A percentile compares a stretch with the other conserved stretches of the same genome.
phyloP scores from a whole-genome alignment of 495 filamentous ascomycete species.

The Aspergillus funiculosus region DNA sequence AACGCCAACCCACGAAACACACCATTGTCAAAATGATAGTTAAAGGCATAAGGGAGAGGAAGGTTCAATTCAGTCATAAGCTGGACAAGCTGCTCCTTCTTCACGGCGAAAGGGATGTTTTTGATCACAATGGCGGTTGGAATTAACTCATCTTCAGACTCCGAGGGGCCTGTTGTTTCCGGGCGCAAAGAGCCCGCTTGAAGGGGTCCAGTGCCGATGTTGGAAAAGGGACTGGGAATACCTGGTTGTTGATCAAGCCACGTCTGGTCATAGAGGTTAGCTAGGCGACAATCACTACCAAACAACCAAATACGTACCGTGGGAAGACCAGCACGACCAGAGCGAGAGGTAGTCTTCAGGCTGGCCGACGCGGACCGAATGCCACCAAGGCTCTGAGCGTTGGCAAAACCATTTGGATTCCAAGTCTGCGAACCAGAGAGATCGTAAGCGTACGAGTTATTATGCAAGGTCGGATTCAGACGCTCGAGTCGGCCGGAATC shows the following conservation, averaged over 20 bases:
- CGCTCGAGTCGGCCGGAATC: constrained; percentile 56
- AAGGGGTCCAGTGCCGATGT: constrained; percentile 48
- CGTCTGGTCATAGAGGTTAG: constrained; percentile 32
- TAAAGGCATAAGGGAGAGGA: constrained; percentile 95
- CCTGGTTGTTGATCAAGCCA: constrained; percentile 57
- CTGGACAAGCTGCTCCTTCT: constrained; percentile 88
- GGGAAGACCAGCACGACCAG: constrained; percentile 50
- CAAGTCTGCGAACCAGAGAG: constrained; percentile 60
- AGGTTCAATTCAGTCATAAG: constrained; percentile 89
- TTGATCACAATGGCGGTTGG: constrained; percentile 99
- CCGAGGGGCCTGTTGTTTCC: constrained; percentile 45
- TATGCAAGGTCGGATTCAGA: constrained; percentile 49
- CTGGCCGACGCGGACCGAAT: constrained; percentile 52
- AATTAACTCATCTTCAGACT: constrained; percentile 78
- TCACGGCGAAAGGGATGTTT: constrained; percentile 97
- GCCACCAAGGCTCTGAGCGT: constrained; percentile 46
- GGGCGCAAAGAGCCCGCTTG: constrained; percentile 48
- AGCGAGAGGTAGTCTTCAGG: constrained; percentile 49
- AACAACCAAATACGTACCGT: constrained; percentile 42
- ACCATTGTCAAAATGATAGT: constrained; percentile 98
- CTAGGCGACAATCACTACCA: background rate
- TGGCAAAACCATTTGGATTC: constrained; percentile 54
- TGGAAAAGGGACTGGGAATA: constrained; percentile 48
- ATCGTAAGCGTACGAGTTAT: constrained; percentile 53
- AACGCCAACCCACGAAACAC: constrained; percentile 96